These are phyloP conservation scores for Punctularia strigosozonata DNA, from an alignment of 768 basidiomycete species.

Conservation along the genomic window DNA sequence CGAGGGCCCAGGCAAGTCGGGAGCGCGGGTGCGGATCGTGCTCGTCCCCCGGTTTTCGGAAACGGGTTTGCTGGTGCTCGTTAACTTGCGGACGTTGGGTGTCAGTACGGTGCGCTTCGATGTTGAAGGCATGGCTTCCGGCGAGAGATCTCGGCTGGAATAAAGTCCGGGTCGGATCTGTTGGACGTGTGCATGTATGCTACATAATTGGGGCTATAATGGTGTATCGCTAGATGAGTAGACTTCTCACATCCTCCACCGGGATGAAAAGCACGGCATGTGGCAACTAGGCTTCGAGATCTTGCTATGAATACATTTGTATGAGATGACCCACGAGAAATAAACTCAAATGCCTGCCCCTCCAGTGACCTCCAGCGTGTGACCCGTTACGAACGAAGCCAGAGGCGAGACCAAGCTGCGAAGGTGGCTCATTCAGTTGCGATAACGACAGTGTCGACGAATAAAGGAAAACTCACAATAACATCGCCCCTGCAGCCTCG, in stretches of 20 bases:
- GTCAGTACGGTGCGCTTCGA: constrained; percentile 52
- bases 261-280: too few species aligned
- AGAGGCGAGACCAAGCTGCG: constrained; percentile 64
- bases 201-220: too few species aligned
- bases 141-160: constrained; percentile 4
- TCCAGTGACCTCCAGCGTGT: constrained; percentile 78
- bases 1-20: constrained; percentile 16
- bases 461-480: constrained; percentile 47
- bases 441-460: constrained; percentile 2
- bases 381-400: constrained; percentile 71
- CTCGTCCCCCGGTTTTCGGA: constrained; percentile 73
- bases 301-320: too few species aligned
- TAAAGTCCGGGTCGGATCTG: too few species aligned
- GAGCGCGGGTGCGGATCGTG: constrained; percentile 53
- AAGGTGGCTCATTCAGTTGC: constrained; percentile 2
- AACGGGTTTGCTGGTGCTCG: constrained; percentile 66
- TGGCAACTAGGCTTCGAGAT: too few species aligned
- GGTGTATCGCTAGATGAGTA: too few species aligned
- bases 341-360: constrained; percentile 56
- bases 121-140: constrained; percentile 23
- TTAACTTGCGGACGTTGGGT: constrained; percentile 69
- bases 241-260: too few species aligned
- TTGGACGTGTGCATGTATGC: too few species aligned
- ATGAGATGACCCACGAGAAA: too few species aligned
- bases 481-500: constrained; percentile 62